phyloP scores from a whole-genome alignment of 2,329 filamentous ascomycete species.

The Trichoderma sp. region DNA sequence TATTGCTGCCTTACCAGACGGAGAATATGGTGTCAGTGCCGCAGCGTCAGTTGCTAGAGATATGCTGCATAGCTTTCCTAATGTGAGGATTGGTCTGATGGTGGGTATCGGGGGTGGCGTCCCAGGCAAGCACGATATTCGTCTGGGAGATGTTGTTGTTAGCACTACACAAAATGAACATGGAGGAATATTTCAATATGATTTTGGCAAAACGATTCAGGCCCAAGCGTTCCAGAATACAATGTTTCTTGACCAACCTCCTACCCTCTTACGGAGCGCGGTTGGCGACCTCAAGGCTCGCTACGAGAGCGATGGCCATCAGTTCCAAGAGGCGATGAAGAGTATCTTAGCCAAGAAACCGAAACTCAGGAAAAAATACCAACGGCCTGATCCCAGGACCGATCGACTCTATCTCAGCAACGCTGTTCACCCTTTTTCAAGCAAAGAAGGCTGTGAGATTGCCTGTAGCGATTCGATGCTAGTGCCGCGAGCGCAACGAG shows the following conservation, averaged over 20 bases:
- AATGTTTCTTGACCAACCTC: neutral
- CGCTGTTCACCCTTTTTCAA: neutral
- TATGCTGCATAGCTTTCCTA: neutral
- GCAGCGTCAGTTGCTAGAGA: neutral
- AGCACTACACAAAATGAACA: neutral
- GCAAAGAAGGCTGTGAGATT: neutral
- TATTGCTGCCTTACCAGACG: neutral
- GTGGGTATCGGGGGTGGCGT: neutral
- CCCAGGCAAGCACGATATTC: neutral
- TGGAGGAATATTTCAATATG: neutral
- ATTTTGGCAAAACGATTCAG: neutral
- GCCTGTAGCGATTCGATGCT: neutral
- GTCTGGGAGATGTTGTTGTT: neutral
- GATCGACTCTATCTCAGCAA: constrained; percentile 17
- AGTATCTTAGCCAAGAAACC: neutral
- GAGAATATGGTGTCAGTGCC: neutral
- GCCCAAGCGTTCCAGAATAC: neutral
- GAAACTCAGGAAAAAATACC: constrained; percentile 11
- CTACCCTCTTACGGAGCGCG: neutral
- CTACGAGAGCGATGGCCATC: constrained; percentile 20
- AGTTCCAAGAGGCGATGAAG: constrained; percentile 5
- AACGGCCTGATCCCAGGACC: neutral
- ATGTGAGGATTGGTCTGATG: neutral
- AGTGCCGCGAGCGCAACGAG: neutral
- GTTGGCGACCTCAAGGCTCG: constrained; percentile 7